These are phyloP conservation scores for Mortierella sp. DNA, from an alignment of 371 early-diverging fungal species.

Conservation along the genomic window DNA sequence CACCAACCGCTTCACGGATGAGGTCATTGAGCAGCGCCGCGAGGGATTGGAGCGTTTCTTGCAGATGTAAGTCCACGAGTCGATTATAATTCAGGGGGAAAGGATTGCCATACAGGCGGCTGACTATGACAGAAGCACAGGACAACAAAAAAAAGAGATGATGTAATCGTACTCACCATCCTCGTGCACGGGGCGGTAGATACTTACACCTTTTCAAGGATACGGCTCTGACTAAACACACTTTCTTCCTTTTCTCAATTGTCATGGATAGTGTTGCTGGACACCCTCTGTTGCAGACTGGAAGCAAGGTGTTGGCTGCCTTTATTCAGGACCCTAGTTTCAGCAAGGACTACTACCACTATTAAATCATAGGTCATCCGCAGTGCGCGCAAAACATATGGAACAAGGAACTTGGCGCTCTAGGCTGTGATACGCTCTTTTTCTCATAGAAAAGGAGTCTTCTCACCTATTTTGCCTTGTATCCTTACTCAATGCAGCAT, in stretches of 20 bases:
- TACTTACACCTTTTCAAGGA: background rate
- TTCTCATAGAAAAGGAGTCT: background rate
- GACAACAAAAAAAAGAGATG: background rate
- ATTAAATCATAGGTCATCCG: constrained; percentile 55
- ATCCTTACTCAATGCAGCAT: background rate
- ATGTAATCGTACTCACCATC: background rate
- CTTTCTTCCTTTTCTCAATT: constrained; percentile 5
- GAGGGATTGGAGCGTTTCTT: constrained; percentile 94
- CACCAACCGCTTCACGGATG: constrained; percentile 94
- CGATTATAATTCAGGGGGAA: background rate
- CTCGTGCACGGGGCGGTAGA: background rate
- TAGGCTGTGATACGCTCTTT: background rate
- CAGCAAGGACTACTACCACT: constrained; percentile 80
- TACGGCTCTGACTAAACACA: constrained; percentile 2
- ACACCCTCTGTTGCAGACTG: constrained; percentile 97
- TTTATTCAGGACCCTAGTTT: constrained; percentile 96
- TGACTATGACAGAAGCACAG: background rate
- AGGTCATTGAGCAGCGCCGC: constrained; percentile 93
- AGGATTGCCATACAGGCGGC: background rate
- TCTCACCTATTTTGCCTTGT: background rate
- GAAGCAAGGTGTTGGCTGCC: constrained; percentile 93
- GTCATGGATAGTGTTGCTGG: constrained; percentile 83
- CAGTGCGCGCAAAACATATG: background rate
- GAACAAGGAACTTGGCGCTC: background rate
- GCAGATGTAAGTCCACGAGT: constrained; percentile 84